A percentile compares a stretch with the other conserved stretches of the same genome.
Conservation (phyloP, 2,329 filamentous ascomycete genomes). For the Aspergillus sp. region DNA sequence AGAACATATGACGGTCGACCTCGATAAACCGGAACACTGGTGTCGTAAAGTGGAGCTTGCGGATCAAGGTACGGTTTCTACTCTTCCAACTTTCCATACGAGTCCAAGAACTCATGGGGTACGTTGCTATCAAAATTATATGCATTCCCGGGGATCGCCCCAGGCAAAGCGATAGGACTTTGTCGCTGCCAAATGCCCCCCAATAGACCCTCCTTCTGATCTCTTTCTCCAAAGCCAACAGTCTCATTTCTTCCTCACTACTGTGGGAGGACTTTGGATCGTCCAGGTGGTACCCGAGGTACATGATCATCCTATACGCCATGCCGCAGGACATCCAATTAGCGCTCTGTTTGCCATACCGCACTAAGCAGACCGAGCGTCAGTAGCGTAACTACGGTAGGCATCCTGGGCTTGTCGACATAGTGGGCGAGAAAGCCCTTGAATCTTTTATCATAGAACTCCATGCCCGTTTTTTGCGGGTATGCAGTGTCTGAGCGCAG, state of each 20-base stretch:
- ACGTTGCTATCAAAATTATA: conserved; percentile 2
- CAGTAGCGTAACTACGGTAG: conserved; percentile 27
- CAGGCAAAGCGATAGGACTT: conserved; percentile 12
- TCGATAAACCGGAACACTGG: not conserved
- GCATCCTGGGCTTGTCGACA: conserved; percentile 30
- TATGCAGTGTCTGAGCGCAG: conserved; percentile 25
- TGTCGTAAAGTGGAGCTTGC: not conserved
- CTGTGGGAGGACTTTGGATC: not conserved
- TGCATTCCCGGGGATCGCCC: conserved; percentile 9
- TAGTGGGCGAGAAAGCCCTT: conserved; percentile 25
- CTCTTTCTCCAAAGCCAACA: conserved; percentile 7
- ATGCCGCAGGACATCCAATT: conserved; percentile 33
- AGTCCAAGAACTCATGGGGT: conserved; percentile 11
- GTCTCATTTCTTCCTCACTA: not conserved
- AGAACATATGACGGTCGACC: conserved; percentile 2
- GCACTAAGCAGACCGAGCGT: conserved; percentile 27
- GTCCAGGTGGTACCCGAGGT: conserved; percentile 31
- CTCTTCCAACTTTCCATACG: conserved; percentile 14
- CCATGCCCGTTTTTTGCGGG: conserved; percentile 23
- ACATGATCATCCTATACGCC: conserved; percentile 36
- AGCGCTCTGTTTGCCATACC: conserved; percentile 29
- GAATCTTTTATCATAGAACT: conserved; percentile 33
- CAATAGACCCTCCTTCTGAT: conserved; percentile 16
- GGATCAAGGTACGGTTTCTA: conserved; percentile 13
- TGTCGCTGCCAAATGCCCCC: conserved; percentile 14